A percentile compares a stretch with the other conserved stretches of the same genome.
Conservation (phyloP, 768 basidiomycete genomes). For the Mrakia gelida region DNA sequence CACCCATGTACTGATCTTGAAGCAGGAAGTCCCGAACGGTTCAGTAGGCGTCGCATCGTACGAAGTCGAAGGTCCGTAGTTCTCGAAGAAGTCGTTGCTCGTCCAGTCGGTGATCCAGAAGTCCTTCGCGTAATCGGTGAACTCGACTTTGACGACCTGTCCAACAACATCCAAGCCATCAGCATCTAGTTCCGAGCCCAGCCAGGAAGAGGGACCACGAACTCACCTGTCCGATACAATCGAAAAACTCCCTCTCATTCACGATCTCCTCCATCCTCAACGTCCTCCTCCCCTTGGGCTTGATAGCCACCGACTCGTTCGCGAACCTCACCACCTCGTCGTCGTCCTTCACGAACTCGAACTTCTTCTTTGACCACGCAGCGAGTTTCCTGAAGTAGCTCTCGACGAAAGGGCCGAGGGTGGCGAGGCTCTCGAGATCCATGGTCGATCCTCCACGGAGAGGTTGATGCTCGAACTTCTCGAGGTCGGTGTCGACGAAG, state of each 20-base stretch:
- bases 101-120: slow-evolving; percentile 5
- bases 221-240: slow-evolving; percentile 1
- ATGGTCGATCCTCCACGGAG: background rate
- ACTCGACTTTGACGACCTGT: background rate
- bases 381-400: slow-evolving; percentile 1
- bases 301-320: background rate
- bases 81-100: background rate
- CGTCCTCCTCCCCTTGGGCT: slow-evolving; percentile 1
- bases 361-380: background rate
- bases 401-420: background rate
- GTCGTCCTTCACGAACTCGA: slow-evolving; percentile 3
- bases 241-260: slow-evolving; percentile 9
- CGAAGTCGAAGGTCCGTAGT: background rate
- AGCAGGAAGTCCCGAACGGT: background rate
- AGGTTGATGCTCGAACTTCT: background rate
- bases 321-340: slow-evolving; percentile 6
- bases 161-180: background rate
- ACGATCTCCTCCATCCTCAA: background rate
- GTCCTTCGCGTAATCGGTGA: background rate
- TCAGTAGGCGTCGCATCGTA: background rate
- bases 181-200: background rate
- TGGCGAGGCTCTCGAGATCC: slow-evolving; percentile 9
- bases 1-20: background rate
- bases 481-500: background rate
- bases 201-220: too few species aligned